A percentile compares a stretch with the other conserved stretches of the same genome.
Conservation (phyloP, 257 asterid genomes). For the Hygrophila difformis region DNA sequence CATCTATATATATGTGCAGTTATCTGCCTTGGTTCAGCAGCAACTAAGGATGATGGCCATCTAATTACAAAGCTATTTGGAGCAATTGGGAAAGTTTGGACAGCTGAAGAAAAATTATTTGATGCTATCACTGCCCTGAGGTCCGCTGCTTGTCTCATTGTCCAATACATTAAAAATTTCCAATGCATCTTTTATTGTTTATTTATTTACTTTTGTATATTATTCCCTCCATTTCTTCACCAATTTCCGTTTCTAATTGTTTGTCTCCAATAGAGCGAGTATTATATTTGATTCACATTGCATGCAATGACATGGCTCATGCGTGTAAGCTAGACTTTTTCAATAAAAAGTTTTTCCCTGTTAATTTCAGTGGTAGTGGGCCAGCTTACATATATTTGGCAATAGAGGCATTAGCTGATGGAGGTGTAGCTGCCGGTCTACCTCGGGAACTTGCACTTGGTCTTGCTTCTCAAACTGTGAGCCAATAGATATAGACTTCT, state of each 20-base stretch:
- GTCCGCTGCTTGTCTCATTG: constrained; percentile 23
- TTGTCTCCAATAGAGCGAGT: too few relatives aligned
- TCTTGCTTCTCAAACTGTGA: constrained; percentile 92
- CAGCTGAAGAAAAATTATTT: constrained; percentile 73
- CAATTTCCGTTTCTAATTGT: too few relatives aligned
- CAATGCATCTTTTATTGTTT: not conserved
- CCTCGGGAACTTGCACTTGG: constrained; percentile 89
- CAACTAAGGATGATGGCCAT: constrained; percentile 75
- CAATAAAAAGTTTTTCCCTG: too few relatives aligned
- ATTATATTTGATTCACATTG: too few relatives aligned
- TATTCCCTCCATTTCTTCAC: too few relatives aligned
- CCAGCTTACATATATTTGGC: constrained; percentile 89
- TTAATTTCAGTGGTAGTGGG: constrained; percentile 76
- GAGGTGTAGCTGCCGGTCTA: constrained; percentile 95
- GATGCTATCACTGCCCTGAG: constrained; percentile 91
- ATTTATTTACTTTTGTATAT: not conserved
- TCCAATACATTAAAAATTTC: constrained; percentile 2
- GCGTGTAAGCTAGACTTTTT: too few relatives aligned
- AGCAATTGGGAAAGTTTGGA: constrained; percentile 91
- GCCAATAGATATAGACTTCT: constrained; percentile 17
- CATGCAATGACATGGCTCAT: too few relatives aligned
- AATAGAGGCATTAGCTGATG: constrained; percentile 98
- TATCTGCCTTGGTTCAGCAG: constrained; percentile 55
- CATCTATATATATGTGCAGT: constrained; percentile 43
- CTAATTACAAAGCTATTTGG: constrained; percentile 63